These are phyloP conservation scores for Eucalyptus paniculata DNA, from an alignment of 345 rosid species.

Conservation along the genomic window DNA sequence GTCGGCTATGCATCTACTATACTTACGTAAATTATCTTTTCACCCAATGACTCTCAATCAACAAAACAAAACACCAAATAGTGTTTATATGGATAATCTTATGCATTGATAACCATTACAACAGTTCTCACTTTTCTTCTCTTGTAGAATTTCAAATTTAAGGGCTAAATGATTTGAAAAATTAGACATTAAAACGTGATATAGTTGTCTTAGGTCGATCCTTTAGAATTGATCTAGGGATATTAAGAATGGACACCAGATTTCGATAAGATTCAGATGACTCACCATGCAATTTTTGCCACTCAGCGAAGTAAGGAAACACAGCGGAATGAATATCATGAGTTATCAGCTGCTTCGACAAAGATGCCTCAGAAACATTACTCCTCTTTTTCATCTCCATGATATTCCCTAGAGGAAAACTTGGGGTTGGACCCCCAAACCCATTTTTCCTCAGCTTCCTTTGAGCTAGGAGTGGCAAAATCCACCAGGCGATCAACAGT, in stretches of 20 bases:
- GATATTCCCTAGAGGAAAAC: constrained; percentile 68
- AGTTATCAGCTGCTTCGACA: constrained; percentile 11
- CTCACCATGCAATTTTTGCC: constrained; percentile 75
- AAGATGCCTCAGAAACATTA: neutral
- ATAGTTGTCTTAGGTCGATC: neutral
- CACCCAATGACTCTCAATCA: neutral
- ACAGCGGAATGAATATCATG: constrained; percentile 73
- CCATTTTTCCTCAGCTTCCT: constrained; percentile 46
- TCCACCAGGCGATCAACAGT: constrained; percentile 40
- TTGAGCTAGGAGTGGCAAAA: constrained; percentile 37
- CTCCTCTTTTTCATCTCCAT: constrained; percentile 32
- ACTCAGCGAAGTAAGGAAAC: constrained; percentile 67
- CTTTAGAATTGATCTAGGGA: neutral
- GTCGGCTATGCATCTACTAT: neutral
- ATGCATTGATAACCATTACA: neutral
- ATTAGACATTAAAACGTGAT: neutral
- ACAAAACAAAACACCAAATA: neutral
- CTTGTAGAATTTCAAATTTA: neutral
- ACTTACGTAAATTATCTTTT: neutral
- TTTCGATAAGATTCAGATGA: neutral
- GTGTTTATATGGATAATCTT: neutral
- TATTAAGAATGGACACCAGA: neutral
- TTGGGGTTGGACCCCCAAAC: constrained; percentile 65
- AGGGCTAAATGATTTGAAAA: neutral
- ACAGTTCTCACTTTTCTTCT: neutral